Evolutionary conservation across 257 asterid species (phyloP).

Genomic region (Primulina eburnea): DNA sequence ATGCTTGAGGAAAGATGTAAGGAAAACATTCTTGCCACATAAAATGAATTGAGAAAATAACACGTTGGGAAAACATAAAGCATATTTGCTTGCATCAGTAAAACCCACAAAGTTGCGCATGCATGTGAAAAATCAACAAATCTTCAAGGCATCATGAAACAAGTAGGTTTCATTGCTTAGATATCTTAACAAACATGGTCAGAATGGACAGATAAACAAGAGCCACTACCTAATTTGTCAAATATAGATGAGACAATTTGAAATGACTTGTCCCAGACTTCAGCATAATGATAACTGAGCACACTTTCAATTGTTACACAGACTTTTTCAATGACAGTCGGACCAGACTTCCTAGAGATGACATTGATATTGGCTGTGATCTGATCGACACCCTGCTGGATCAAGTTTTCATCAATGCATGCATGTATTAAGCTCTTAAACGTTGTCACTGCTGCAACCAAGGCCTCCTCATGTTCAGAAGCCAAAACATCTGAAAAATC

Average conservation of each 20-base stretch:
- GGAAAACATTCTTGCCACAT: neutral
- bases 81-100: conserved; percentile 12
- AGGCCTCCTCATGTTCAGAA: conserved; percentile 89
- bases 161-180: conserved; percentile 12
- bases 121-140: neutral
- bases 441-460: conserved; percentile 65
- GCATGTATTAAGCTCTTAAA: conserved; percentile 66
- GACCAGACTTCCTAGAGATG: conserved; percentile 52
- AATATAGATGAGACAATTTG: conserved; percentile 76
- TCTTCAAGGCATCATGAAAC: neutral
- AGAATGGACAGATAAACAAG: conserved; percentile 14
- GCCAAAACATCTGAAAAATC: conserved; percentile 59
- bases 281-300: conserved; percentile 67
- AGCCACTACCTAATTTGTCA: conserved; percentile 72
- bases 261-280: conserved; percentile 82
- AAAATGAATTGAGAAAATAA: neutral
- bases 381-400: conserved; percentile 71
- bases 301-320: conserved; percentile 80
- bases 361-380: conserved; percentile 36
- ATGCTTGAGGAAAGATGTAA: neutral
- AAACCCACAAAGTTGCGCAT: conserved; percentile 3
- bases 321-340: conserved; percentile 74
- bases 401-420: conserved; percentile 72
- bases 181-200: conserved; percentile 13
- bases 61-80: neutral